Base-by-base conservation (phyloP, 78 protist genomes). In the Dictyostelium citrinum region DNA sequence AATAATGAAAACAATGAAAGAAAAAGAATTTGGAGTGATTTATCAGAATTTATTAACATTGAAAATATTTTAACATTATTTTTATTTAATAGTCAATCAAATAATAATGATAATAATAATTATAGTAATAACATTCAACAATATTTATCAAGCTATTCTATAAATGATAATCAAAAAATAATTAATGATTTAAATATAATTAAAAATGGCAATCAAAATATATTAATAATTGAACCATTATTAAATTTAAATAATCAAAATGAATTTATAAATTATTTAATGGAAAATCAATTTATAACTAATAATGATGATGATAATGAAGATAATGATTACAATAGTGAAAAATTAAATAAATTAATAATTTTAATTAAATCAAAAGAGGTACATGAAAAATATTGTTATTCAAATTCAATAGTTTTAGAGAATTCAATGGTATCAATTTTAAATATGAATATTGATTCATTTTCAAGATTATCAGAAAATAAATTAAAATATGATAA, bases 1-100 rank as follows among this genome's bases (percentile, higher is more conserved):
- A 33, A 31, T 27, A 16, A 20, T 55, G 64, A 55, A 20, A 6
- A 20, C 5, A 22, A 33, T 7, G 75, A 67, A 12, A 70, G 10
- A 70, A 75, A 75, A 41, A 75, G 37, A n/a, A 41, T 75, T 75
- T 75, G 81, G 81, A 43, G 55, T 41, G 81, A 75, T 75, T 31
- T 75, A 41, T 75, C 58, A 41, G 58, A 75, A 22, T 75, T 75
- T 75, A 75, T 75, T 17, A 75, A 75, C n/a, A 3, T 41, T 5
- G 61, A 75, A 6, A 75, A 75, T 75, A 20, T 75, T 41, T 75
- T n/a, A 39, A 39, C 81, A 75, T 22, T 24, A 6, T 75, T 75
- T 41, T 75, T 75, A 75, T 75, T 39, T 75, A n/a, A 75, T 75
- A 20, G n/a, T n/a, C n/a, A n/a, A n/a, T n/a, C n/a, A n/a, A n/a